Evolutionary conservation across 2,329 filamentous ascomycete species (phyloP), one percentile per base, ranked within the genome.

Genomic region (Fusarium caatingaense): DNA sequence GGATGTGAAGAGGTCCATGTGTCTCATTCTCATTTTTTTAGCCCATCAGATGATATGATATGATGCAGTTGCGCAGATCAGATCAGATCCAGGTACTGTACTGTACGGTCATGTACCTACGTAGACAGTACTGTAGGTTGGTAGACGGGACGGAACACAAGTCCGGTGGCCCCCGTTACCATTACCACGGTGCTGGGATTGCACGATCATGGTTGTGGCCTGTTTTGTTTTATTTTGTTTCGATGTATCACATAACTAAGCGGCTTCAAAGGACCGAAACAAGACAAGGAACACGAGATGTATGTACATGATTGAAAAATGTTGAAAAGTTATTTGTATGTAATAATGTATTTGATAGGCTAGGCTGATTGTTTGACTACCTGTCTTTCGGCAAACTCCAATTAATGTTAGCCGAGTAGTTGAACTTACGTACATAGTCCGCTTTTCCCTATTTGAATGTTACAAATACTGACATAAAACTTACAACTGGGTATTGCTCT

Each of bases 141-240:
- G 46, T 34, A 41, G 51, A 58, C n/a, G n/a, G 54, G 41, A 18
- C 27, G 47, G 56, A n/a, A 25, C 40, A 41, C 27, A n/a, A 57
- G 32, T n/a, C 60, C 42, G 47, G 47, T 27, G 18, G 27, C 28
- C 57, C 56, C 66, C 62, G 56, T 42, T 58, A 53, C 68, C 68
- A 64, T 50, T 40, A 44, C 64, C 68, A 53, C 51, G 68, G 56
- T 23, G 28, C 53, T 44, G 68, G 64, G 59, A 62, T 20, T 25
- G 54, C 44, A 46, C 37, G 37, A 37, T 45, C 27, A 21, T 62
- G 40, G 23, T 48, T 30, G 51, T 40, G 25, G 42, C n/a, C 41
- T 64, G 30, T 34, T 59, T 27, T 42, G 27, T 42, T 59, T 20
- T 42, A 21, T 42, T 27, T 25, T 37, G 23, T 44, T 28, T 56